Evolutionary conservation across 1,284 basidiomycete genomes (phyloP).

Genomic region (Schizopora paradoxa): DNA sequence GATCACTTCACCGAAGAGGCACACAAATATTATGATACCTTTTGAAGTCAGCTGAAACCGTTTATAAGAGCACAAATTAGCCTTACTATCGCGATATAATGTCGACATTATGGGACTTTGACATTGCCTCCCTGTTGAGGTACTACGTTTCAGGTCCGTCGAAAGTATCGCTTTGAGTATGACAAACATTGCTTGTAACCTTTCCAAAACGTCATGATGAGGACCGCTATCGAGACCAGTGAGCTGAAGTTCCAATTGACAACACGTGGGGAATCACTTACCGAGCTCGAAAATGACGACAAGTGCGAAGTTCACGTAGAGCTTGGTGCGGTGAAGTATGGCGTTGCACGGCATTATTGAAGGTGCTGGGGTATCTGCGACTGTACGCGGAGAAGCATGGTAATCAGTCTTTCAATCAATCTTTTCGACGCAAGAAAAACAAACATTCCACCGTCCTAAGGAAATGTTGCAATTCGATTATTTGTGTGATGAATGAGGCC

Average conservation of each 20-base stretch:
- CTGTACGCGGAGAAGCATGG: slow-evolving; percentile 1
- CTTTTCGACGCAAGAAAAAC: too few relatives aligned
- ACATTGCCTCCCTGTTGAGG: neutral
- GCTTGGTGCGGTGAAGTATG: neutral
- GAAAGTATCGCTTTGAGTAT: neutral
- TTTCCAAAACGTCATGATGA: slow-evolving; percentile 5
- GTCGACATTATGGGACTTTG: slow-evolving; percentile 7
- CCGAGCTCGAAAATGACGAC: slow-evolving; percentile 7
- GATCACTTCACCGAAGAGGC: too few relatives aligned
- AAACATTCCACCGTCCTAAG: neutral
- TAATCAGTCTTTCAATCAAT: too few relatives aligned
- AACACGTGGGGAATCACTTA: slow-evolving; percentile 1
- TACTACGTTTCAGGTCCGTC: neutral
- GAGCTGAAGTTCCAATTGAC: neutral
- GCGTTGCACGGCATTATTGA: neutral
- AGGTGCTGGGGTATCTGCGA: slow-evolving; percentile 2
- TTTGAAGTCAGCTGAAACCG: too few relatives aligned
- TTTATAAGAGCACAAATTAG: too few relatives aligned
- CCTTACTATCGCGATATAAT: slow-evolving; percentile 8
- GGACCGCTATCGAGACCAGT: neutral
- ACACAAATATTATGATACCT: too few relatives aligned
- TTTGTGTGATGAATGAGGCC: neutral
- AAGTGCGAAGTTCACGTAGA: slow-evolving; percentile 7
- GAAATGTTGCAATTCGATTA: neutral
- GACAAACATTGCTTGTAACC: slow-evolving; percentile 10